Evolutionary conservation across 1,284 basidiomycete species (phyloP).

Genomic region (Sphaerobolus stellatus): DNA sequence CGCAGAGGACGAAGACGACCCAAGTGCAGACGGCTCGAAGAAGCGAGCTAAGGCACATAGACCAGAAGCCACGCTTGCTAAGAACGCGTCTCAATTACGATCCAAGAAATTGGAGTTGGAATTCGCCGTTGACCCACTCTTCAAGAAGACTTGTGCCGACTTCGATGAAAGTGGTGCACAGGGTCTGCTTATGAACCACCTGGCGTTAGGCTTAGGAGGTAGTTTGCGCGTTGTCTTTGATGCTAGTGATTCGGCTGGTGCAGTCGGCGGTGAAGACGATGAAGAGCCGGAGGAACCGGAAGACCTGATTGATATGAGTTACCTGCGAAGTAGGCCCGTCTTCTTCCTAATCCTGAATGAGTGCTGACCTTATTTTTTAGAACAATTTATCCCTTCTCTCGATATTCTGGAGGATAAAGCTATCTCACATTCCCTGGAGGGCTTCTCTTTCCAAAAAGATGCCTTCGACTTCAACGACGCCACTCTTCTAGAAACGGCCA

Average conservation of each 20-base stretch:
- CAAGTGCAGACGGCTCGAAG: slow-evolving; percentile 57
- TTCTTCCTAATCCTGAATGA: slow-evolving; percentile 17
- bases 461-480: slow-evolving; percentile 45
- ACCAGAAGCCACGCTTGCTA: slow-evolving; percentile 81
- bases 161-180: slow-evolving; percentile 98
- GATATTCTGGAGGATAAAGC: slow-evolving; percentile 60
- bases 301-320: slow-evolving; percentile 67
- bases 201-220: slow-evolving; percentile 72
- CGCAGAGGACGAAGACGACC: slow-evolving; percentile 53
- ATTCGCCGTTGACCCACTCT: slow-evolving; percentile 94
- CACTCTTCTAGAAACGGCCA: slow-evolving; percentile 41
- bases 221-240: slow-evolving; percentile 93
- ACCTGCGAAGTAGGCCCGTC: slow-evolving; percentile 60
- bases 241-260: slow-evolving; percentile 83
- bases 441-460: slow-evolving; percentile 76
- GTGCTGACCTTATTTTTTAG: slow-evolving; percentile 29
- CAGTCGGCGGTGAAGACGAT: slow-evolving; percentile 60
- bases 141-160: slow-evolving; percentile 97
- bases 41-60: slow-evolving; percentile 65
- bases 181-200: slow-evolving; percentile 91
- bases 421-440: slow-evolving; percentile 77
- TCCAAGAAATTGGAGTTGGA: slow-evolving; percentile 95
- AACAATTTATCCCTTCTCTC: slow-evolving; percentile 70
- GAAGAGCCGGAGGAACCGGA: slow-evolving; percentile 56
- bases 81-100: slow-evolving; percentile 76